Evolutionary conservation across 2,329 filamentous ascomycete species (phyloP), one percentile per base, ranked within the genome.

Genomic region (Aciculosporium take): DNA sequence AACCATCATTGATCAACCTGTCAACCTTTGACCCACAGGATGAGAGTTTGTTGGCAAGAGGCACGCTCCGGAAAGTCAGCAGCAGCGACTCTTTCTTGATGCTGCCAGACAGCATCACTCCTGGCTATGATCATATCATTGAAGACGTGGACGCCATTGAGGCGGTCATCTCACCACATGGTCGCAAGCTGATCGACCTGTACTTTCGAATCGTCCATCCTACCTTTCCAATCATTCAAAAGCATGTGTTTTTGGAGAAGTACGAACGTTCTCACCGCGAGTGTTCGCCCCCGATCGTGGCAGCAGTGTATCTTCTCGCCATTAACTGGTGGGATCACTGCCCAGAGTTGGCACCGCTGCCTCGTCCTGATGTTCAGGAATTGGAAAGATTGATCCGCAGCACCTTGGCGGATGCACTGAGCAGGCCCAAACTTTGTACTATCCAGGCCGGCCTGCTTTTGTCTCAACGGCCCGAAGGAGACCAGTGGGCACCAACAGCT

Each of bases 271-370:
- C 78, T 32, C 76, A 84, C 51, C 73, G 74, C 41, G 79, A 84
- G 49, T 84, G 89, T 53, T 80, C 83, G 12, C 83, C 85, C 1
- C 75, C 82, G 9, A 65, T 91, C 21, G 68, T 93, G 13, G 84
- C 83, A 25, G 83, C 83, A 40, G 79, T 93, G 51, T 91, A 94
- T 53, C 76, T 94, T 20, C 66, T 94, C 20, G 84, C 87, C 7
- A 73, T 93, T 53, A 87, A 89, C 58, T 94, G 87, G 79, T 91
- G 87, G 79, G 77, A 85, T 39, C 72, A 84, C 46, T 81, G 79
- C 47, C 72, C 78, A 15, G 74, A 77, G 18, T 69, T 89, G 20
- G 72, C 76, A 30, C 65, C 67, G 17, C 65, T 74, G 20, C 74
- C 75, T 18, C 76, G 75, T 45, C 86, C 86, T 1, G 78, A 94